Percentiles rank a stretch among this genome's conserved stretches.
These are phyloP conservation scores for Trichosporon sp. DNA, from an alignment of 1,284 basidiomycete genomes.

Conservation along the genomic window DNA sequence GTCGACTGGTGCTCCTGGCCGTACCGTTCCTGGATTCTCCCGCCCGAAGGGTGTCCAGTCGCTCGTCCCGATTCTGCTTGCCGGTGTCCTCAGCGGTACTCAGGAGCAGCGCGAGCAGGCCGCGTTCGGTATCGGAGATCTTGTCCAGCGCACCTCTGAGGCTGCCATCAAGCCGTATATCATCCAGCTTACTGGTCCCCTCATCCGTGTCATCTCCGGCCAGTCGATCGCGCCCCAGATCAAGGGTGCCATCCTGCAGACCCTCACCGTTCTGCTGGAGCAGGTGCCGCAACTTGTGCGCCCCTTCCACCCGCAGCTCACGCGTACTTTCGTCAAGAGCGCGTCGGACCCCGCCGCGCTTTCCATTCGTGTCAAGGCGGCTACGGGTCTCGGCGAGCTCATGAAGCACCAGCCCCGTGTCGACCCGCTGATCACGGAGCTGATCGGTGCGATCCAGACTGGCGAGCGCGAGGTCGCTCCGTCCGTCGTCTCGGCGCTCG, in stretches of 20 bases:
- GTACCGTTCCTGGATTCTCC: slow-evolving; percentile 81
- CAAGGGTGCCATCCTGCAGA: slow-evolving; percentile 82
- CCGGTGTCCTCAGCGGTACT: slow-evolving; percentile 64
- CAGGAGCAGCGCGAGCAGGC: slow-evolving; percentile 76
- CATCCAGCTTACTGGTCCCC: slow-evolving; percentile 92
- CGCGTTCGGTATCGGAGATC: slow-evolving; percentile 89
- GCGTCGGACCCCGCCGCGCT: slow-evolving; percentile 77
- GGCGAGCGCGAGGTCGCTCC: slow-evolving; percentile 74
- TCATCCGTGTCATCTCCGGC: slow-evolving; percentile 89
- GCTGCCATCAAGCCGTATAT: slow-evolving; percentile 92
- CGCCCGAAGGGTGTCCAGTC: slow-evolving; percentile 88
- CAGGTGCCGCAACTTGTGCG: slow-evolving; percentile 86
- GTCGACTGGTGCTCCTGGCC: slow-evolving; percentile 75
- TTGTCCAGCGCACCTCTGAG: slow-evolving; percentile 88
- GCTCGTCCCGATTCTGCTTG: slow-evolving; percentile 84
- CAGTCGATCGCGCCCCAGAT: slow-evolving; percentile 85
- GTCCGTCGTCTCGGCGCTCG: slow-evolving; percentile 74
- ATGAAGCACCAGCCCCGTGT: slow-evolving; percentile 78
- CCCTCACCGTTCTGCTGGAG: slow-evolving; percentile 78
- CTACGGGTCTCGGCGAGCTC: slow-evolving; percentile 81
- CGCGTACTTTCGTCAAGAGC: slow-evolving; percentile 95
- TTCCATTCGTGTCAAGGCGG: slow-evolving; percentile 79
- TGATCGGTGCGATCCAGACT: slow-evolving; percentile 61
- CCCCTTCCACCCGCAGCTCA: slow-evolving; percentile 97
- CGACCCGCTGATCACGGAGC: slow-evolving; percentile 78